A percentile compares a stretch with the other conserved stretches of the same genome.
Evolutionary conservation across 192 early-diverging fungal genomes (phyloP).

Genomic region (Coemansia sp.): DNA sequence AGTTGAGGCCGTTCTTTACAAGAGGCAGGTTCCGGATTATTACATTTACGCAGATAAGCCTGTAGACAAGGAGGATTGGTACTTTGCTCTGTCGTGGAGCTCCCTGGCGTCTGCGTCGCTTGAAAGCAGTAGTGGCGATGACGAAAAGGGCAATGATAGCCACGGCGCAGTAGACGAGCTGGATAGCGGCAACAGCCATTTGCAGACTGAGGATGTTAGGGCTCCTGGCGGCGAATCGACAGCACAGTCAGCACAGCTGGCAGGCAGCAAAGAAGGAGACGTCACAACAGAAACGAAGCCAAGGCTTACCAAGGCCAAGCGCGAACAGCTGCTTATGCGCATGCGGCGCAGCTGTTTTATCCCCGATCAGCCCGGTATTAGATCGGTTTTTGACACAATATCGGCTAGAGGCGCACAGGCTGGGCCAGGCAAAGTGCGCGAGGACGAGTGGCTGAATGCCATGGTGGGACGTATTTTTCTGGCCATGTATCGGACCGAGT

Average conservation of each 20-base stretch:
- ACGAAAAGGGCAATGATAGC: constrained; percentile 6
- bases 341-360: constrained; percentile 41
- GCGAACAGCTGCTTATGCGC: constrained; percentile 25
- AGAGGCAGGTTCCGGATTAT: constrained; percentile 46
- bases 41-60: constrained; percentile 63
- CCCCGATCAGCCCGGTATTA: constrained; percentile 33
- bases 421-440: constrained; percentile 42
- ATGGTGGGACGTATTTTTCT: constrained; percentile 81
- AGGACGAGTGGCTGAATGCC: constrained; percentile 83
- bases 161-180: background rate
- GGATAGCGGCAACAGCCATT: background rate
- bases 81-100: constrained; percentile 77
- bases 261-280: constrained; percentile 1
- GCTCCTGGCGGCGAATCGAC: background rate
- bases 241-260: background rate
- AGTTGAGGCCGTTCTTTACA: constrained; percentile 16
- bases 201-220: background rate
- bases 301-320: constrained; percentile 13
- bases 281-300: background rate
- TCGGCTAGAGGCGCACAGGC: constrained; percentile 36
- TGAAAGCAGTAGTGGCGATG: constrained; percentile 23
- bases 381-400: constrained; percentile 38
- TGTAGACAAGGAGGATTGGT: constrained; percentile 89
- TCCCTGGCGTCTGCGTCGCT: constrained; percentile 43
- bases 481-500: constrained; percentile 64